Percentiles rank a stretch among this genome's conserved stretches.
These are phyloP conservation scores for Cordyceps farinosa DNA, from an alignment of 2,329 filamentous ascomycete genomes.

Conservation along the genomic window DNA sequence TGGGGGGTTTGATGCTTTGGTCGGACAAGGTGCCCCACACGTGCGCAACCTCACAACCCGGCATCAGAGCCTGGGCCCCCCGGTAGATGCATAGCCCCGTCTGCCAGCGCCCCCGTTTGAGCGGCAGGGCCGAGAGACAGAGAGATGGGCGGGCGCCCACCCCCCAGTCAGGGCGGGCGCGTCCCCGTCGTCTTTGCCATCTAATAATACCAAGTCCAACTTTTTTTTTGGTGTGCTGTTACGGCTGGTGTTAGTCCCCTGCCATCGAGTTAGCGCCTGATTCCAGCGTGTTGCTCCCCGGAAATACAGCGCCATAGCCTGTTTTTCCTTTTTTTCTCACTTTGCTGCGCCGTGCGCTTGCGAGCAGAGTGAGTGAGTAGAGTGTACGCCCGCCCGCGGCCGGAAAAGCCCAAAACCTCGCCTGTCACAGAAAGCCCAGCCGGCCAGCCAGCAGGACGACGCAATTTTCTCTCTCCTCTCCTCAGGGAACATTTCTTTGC, in stretches of 20 bases:
- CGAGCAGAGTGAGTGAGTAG: neutral
- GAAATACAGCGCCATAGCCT: neutral
- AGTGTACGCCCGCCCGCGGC: neutral
- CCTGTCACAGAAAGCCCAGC: neutral
- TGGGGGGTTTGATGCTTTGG: neutral
- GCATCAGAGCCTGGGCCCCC: neutral
- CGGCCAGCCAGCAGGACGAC: neutral
- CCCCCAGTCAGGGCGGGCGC: constrained; percentile 2
- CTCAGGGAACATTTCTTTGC: neutral
- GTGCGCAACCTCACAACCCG: neutral
- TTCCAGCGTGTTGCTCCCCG: neutral
- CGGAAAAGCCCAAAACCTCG: neutral
- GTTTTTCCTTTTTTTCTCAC: too few species aligned
- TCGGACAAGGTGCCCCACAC: neutral
- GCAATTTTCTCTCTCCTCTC: neutral
- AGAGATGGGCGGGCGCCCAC: constrained; percentile 3
- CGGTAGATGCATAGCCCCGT: constrained; percentile 8
- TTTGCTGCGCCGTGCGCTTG: neutral
- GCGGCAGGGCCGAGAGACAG: neutral
- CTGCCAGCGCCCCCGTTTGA: neutral
- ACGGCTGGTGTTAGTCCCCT: neutral
- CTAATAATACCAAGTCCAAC: neutral
- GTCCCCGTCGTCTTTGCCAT: constrained; percentile 8
- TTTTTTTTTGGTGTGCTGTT: too few species aligned
- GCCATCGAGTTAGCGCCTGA: neutral